Base-by-base conservation (phyloP, 2,329 filamentous ascomycete genomes). In the Penicillium verrucosum region DNA sequence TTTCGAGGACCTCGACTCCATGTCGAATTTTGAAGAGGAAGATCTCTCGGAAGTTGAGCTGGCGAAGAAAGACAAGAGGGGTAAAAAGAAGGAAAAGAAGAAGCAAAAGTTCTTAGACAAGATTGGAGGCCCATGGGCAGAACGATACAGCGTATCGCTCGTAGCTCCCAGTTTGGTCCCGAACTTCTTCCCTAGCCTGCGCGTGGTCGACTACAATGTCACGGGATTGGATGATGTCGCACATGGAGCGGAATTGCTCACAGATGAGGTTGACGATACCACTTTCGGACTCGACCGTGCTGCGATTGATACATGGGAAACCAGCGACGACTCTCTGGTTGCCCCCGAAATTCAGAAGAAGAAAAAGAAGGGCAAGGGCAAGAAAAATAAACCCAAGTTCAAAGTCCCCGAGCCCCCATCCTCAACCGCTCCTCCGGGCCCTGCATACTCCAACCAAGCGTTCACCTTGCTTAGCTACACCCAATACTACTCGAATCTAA, bases 401-500 rank as follows among this genome's bases (percentile, higher is more conserved):
- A 75, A 80, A 43, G 73, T 90, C 12, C 94, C 94, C 0, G 75
- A 85, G 0, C 84, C 87, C 1, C 94, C 94, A 2, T 84, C 89
- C 0, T 86, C 88, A 65, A 82, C 83, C 2, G 76, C 88, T 8
- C 85, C 85, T 6, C 93, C 93, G 0, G 94, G 94, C 0, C 94
- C 94, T 0, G 94, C 90, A 8, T 97, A 99, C 74, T 91, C 87
- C 21, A 86, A 89, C 8, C 94, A 99, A 70, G 80, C 90, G 0
- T 79, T 97, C 37, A 89, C 90, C 0, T 80, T 92, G 60, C 81
- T 88, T 3, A 86, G 90, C 5, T 97, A 91, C 73, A 91, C 86
- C 4, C 94, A 99, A 68, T 97, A 95, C 73, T 97, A 86, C 73
- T 92, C 93, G 59, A 99, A 99, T 72, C 78, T 99, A n/a, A 97